phyloP scores from a whole-genome alignment of 352 stramenopile genomes.

The Phytophthora hibernalis region DNA sequence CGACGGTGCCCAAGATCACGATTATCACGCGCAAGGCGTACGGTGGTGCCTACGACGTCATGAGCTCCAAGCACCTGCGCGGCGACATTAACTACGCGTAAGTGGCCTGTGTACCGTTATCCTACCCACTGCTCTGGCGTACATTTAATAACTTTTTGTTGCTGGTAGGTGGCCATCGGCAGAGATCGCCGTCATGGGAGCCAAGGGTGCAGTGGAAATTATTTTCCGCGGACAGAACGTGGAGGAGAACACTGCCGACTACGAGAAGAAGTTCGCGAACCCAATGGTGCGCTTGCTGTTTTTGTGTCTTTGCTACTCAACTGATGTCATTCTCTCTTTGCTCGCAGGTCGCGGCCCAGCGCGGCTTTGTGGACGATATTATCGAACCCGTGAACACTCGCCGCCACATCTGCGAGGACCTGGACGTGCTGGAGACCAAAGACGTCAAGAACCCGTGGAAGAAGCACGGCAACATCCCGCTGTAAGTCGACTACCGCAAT shows the following conservation, averaged over 20 bases:
- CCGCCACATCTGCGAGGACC: conserved; percentile 95
- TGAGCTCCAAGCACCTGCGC: conserved; percentile 98
- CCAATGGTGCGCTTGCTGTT: conserved; percentile 77
- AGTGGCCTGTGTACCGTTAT: conserved; percentile 37
- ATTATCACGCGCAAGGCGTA: conserved; percentile 99
- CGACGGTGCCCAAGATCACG: conserved; percentile 98
- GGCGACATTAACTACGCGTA: conserved; percentile 97
- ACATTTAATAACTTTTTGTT: conserved; percentile 20
- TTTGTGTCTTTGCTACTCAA: conserved; percentile 11
- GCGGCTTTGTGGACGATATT: conserved; percentile 98
- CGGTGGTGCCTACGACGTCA: conserved; percentile 98
- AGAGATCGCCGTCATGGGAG: conserved; percentile 92
- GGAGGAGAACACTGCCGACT: conserved; percentile 96
- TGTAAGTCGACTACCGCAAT: conserved; percentile 67
- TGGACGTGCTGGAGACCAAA: conserved; percentile 96
- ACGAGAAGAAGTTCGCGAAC: conserved; percentile 96
- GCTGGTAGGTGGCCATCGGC: conserved; percentile 66
- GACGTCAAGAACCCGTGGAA: conserved; percentile 92
- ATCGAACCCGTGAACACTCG: conserved; percentile 96
- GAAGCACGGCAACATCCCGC: conserved; percentile 98
- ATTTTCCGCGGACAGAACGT: conserved; percentile 97
- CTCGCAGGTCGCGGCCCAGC: conserved; percentile 90
- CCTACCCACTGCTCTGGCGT: background rate
- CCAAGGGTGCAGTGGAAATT: conserved; percentile 97
- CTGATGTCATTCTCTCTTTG: conserved; percentile 16